Percentiles rank a stretch among this genome's conserved stretches.
Conservation (phyloP, 2,329 filamentous ascomycete species). For the Arthroderma sp. region DNA sequence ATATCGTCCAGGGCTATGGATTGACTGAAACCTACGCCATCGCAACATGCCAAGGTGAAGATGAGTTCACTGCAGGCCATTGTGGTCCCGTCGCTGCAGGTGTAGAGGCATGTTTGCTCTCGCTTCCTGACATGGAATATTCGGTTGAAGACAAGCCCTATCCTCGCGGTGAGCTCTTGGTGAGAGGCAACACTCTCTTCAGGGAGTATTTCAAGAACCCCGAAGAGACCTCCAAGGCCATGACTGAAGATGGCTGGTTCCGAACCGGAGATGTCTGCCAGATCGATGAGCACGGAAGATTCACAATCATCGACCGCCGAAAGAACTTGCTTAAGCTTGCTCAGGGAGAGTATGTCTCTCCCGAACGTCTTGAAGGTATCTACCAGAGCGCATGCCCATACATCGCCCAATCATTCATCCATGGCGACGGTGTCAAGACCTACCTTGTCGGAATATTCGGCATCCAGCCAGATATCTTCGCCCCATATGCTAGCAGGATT, state of each 20-base stretch:
- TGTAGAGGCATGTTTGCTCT: conserved; percentile 66
- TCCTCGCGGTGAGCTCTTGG: conserved; percentile 77
- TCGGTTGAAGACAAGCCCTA: conserved; percentile 72
- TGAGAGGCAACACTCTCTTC: conserved; percentile 72
- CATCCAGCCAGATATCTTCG: conserved; percentile 72
- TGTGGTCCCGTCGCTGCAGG: conserved; percentile 60
- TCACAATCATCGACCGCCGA: conserved; percentile 88
- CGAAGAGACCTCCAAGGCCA: conserved; percentile 68
- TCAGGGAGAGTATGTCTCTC: conserved; percentile 95
- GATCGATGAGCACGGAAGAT: conserved; percentile 71
- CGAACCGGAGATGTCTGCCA: conserved; percentile 84
- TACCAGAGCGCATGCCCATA: conserved; percentile 71
- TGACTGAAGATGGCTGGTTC: conserved; percentile 92
- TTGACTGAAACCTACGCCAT: conserved; percentile 87
- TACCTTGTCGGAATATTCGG: conserved; percentile 78
- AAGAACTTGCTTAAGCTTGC: conserved; percentile 99
- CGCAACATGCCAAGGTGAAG: conserved; percentile 52
- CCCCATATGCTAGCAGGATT: conserved; percentile 64
- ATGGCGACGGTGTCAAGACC: conserved; percentile 75
- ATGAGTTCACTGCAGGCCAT: conserved; percentile 66
- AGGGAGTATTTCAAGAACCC: conserved; percentile 79
- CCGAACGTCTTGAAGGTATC: conserved; percentile 92
- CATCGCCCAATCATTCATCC: conserved; percentile 70
- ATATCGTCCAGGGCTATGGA: conserved; percentile 79
- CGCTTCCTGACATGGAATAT: conserved; percentile 92